Base-by-base conservation (phyloP, 495 filamentous ascomycete species). In the Delitschia confertaspora region DNA sequence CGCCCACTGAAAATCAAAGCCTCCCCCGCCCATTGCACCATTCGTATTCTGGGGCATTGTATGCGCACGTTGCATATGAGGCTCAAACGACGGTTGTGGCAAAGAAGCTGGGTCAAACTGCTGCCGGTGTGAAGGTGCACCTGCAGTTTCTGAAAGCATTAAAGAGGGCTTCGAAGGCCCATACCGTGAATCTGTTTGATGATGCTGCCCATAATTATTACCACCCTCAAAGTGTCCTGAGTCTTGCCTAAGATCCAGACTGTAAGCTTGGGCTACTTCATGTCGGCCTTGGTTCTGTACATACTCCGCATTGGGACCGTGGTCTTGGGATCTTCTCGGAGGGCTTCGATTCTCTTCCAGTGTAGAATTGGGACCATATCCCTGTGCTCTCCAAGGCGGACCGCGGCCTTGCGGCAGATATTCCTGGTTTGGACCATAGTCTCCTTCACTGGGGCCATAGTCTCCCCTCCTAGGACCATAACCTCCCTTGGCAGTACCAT, bases 31-130 rank as follows among this genome's bases (percentile, higher is more conserved):
- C 29, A 6, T 20, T 11, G 33, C 6, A 20, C 26, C 30, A 18
- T 42, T 14, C 20, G 48, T 21, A 16, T 47, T 49, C 10, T 57
- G 49, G 6, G 55, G 50, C 35, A 54, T 31, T 22, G 53, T 61
- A 49, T 48, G 48, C 0, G 49, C 42, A 4, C 53, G 38, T 19
- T 57, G 49, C 8, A 41, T 52, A 27, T 47, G 43, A 6, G 53
- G 49, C 11, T 45, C 49, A 27, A 57, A 52, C 6, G 34, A 10
- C 31, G 41, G 49, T 22, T 45, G 53, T 7, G 37, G 7, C 16
- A 45, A 45, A 4, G 53, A 45, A 13, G 27, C 24, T 17, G 33
- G 38, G 18, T 42, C 14, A 5, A 29, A 30, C 18, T 24, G 49
- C 20, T 31, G 26, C 42, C 42, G 55, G 10, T 45, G 45, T n/a